A percentile compares a stretch with the other conserved stretches of the same genome.
These are phyloP conservation scores for Colletotrichum euphorbiae DNA, from an alignment of 2,329 filamentous ascomycete genomes.

Conservation along the genomic window DNA sequence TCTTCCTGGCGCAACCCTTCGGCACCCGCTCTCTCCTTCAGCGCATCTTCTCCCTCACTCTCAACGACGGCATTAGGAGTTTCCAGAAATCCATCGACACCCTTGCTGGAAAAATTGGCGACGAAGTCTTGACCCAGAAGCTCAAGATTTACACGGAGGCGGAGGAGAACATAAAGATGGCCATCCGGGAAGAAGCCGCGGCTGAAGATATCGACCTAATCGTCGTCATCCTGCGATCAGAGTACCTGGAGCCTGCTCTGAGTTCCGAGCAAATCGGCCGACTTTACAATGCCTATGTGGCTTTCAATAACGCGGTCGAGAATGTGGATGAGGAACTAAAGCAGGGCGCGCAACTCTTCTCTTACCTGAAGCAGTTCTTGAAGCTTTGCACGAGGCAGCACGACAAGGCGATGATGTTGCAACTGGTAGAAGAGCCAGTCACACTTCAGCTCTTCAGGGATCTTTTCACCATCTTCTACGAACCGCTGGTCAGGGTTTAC, in stretches of 20 bases:
- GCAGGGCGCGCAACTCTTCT: constrained; percentile 91
- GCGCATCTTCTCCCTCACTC: constrained; percentile 90
- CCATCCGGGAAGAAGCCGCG: constrained; percentile 78
- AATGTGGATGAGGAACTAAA: constrained; percentile 90
- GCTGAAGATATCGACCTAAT: constrained; percentile 84
- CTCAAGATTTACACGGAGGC: constrained; percentile 82
- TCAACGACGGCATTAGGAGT: constrained; percentile 88
- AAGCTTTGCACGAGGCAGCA: constrained; percentile 92
- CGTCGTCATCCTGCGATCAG: constrained; percentile 84
- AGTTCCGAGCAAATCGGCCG: constrained; percentile 81
- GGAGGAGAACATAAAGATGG: constrained; percentile 78
- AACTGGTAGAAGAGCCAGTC: constrained; percentile 95
- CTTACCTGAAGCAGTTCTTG: constrained; percentile 91
- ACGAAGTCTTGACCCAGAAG: constrained; percentile 82
- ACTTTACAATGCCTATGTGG: constrained; percentile 94
- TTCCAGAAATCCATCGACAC: constrained; percentile 90
- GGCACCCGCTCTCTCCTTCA: constrained; percentile 91
- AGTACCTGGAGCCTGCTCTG: constrained; percentile 78
- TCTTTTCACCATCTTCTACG: constrained; percentile 98
- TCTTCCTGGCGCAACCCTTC: constrained; percentile 96
- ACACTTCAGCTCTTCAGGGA: constrained; percentile 96
- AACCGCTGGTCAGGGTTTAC: constrained; percentile 95
- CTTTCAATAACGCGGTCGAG: constrained; percentile 94
- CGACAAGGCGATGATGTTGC: constrained; percentile 97
- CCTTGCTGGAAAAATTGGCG: constrained; percentile 81